Conservation (phyloP, 139 green algal species). For the Desmodesmus armatus region DNA sequence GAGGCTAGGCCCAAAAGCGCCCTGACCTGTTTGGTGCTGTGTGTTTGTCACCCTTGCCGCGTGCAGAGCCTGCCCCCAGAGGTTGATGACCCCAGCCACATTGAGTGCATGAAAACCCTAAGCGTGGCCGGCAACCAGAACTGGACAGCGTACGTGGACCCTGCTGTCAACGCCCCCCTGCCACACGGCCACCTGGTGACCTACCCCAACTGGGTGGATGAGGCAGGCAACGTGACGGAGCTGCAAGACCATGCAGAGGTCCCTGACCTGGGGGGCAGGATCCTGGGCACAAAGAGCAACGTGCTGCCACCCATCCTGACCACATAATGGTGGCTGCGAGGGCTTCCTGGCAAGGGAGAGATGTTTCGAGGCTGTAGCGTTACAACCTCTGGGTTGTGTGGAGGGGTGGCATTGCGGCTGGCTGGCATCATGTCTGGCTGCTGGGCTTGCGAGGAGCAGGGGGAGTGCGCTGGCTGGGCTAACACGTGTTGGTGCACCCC, state of each 20-base stretch:
- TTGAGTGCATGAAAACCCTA: constrained; percentile 16
- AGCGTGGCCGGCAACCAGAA: not conserved
- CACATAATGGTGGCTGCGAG: not conserved
- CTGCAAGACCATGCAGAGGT: constrained; percentile 25
- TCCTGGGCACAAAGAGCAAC: constrained; percentile 3
- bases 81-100: constrained; percentile 32
- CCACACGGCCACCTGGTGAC: constrained; percentile 42
- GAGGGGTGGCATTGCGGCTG: too few species aligned
- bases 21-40: not conserved
- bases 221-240: not conserved
- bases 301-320: constrained; percentile 23
- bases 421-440: not conserved
- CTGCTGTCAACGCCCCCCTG: constrained; percentile 6
- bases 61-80: constrained; percentile 15
- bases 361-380: too few species aligned
- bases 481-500: not conserved
- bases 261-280: constrained; percentile 26
- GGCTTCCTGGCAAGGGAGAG: not conserved
- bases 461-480: not conserved
- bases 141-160: constrained; percentile 14
- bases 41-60: not conserved
- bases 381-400: too few species aligned
- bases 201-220: constrained; percentile 18
- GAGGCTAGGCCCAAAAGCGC: too few species aligned
- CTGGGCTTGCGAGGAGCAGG: not conserved